Conservation (phyloP, 371 early-diverging fungal genomes). For the Dinochytrium kinnereticum region DNA sequence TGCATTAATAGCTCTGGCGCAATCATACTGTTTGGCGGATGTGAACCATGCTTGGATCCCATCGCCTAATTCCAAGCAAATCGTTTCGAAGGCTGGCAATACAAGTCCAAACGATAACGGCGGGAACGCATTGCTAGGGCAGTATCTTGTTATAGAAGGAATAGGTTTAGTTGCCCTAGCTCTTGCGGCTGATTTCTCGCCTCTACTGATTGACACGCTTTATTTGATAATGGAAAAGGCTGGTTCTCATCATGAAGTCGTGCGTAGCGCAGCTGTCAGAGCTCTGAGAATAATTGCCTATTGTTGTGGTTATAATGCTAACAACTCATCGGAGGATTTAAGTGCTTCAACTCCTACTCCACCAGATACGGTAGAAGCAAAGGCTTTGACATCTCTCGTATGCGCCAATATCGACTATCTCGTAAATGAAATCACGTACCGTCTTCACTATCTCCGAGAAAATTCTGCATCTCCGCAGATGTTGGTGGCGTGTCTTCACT, state of each 20-base stretch:
- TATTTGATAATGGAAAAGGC: slow-evolving; percentile 3
- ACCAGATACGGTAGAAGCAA: not conserved
- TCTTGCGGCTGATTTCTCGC: not conserved
- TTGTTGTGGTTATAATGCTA: not conserved
- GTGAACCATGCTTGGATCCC: no score
- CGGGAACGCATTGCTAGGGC: not conserved
- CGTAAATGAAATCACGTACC: slow-evolving; percentile 60
- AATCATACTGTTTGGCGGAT: not conserved
- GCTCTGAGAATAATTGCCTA: not conserved
- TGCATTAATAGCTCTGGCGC: not conserved
- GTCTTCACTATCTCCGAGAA: slow-evolving; percentile 49
- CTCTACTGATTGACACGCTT: not conserved
- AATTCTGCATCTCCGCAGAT: slow-evolving; percentile 62
- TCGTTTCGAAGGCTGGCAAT: no score
- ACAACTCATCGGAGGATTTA: not conserved
- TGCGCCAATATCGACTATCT: slow-evolving; percentile 69
- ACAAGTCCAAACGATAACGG: no score
- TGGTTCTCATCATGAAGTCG: not conserved
- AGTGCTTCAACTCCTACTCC: not conserved
- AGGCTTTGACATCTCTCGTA: slow-evolving; percentile 41
- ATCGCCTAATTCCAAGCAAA: no score
- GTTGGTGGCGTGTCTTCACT: slow-evolving; percentile 58
- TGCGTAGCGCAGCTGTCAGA: not conserved
- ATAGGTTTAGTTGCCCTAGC: not conserved
- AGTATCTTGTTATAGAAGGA: not conserved